Evolutionary conservation across 2,329 filamentous ascomycete species (phyloP), one percentile per base, ranked within the genome.

Genomic region (Stromatinia cepivora): DNA sequence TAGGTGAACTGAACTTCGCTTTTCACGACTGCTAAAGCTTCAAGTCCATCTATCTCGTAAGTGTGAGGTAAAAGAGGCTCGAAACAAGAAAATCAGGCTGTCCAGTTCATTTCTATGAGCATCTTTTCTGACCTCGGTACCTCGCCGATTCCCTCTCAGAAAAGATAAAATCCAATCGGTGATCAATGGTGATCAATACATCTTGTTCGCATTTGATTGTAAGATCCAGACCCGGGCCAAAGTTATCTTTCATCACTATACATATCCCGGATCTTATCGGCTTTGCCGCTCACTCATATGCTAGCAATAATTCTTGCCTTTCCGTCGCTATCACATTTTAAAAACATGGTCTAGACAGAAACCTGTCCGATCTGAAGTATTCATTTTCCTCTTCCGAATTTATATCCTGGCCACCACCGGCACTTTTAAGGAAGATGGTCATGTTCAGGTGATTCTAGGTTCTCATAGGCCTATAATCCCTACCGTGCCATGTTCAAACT

Each of bases 41-140:
- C 36, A 53, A 34, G 13, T 39, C 45, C 46, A 39, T 42, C 13
- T 53, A 69, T 64, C 66, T 69, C 28, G 53, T 52, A 25, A 69
- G 58, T 64, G 39, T 54, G 57, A 48, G 58, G 52, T 64, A 45
- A 64, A 48, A 36, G 31, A 22, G 20, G 31, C 20, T 59, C 28
- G 22, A 56, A 53, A 68, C 25, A 48, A 53, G n/a, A 42, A 25
- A 36, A n/a, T 36, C 31, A 20, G 61, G 15, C 46, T 20, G 39
- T 11, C 13, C 57, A 31, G 8, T 68, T 42, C 25, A 28, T 13
- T 22, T 48, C 15, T 39, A n/a, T 11, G 56, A 17, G 34, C 20
- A 54, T 64, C 48, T 66, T 65, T 39, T 20, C 46, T n/a, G 15
- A 25, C n/a, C 8, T 34, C 46, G 28, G 8, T 42, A 54, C 45